Conservation (phyloP, 306 rosid genomes). For the Begonia loranthoides region DNA sequence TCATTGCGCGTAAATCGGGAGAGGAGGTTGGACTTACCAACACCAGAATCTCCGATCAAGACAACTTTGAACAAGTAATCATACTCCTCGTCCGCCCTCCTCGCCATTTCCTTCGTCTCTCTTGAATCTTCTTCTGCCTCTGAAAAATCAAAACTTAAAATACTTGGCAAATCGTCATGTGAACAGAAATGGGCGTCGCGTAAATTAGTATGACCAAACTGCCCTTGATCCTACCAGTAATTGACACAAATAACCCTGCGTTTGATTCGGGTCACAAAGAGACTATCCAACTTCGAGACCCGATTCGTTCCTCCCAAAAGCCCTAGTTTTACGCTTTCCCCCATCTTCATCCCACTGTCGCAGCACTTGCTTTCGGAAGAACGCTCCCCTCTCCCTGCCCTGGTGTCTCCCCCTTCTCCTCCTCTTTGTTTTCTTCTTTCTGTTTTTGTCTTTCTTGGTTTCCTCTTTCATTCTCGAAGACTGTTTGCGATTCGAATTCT, state of each 20-base stretch:
- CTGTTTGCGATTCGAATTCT: too few relatives aligned
- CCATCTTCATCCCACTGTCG: not conserved
- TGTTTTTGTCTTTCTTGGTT: not conserved
- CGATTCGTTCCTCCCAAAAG: conserved; percentile 5
- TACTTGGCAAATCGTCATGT: too few relatives aligned
- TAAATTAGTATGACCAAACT: too few relatives aligned
- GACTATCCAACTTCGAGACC: conserved; percentile 1
- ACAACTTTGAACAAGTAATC: conserved; percentile 92
- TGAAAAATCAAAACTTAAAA: too few relatives aligned
- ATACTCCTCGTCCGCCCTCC: conserved; percentile 78
- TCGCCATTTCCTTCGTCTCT: conserved; percentile 23
- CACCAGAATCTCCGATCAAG: conserved; percentile 88
- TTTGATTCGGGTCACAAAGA: too few relatives aligned
- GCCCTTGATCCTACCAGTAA: too few relatives aligned
- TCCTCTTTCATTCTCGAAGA: too few relatives aligned
- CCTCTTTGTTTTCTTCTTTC: not conserved
- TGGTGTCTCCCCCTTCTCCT: conserved; percentile 3
- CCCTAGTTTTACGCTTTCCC: conserved; percentile 3
- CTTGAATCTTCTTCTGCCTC: too few relatives aligned
- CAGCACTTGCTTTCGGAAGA: conserved; percentile 11
- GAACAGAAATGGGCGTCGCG: too few relatives aligned
- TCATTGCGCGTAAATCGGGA: conserved; percentile 99
- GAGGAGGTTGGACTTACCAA: conserved; percentile 85
- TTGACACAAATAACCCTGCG: too few relatives aligned
- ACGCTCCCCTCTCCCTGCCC: conserved; percentile 11